phyloP scores from a whole-genome alignment of 768 basidiomycete species.

The Boletus sp. region DNA sequence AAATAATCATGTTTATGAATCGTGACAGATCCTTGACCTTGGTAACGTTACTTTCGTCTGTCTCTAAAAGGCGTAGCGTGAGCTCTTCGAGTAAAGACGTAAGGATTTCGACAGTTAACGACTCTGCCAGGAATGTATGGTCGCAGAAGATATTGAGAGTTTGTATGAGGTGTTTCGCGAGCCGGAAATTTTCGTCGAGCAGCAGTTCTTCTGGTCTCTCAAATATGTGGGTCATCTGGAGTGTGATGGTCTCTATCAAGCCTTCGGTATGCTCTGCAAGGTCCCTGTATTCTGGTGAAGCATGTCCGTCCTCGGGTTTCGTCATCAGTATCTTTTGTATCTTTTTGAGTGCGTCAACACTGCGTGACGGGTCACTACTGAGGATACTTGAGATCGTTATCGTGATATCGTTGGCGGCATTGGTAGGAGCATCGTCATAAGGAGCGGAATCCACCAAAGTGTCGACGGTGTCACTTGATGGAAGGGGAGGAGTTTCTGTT shows the following conservation, averaged over 20 bases:
- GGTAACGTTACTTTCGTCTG: constrained; percentile 80
- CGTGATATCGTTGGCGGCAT: constrained; percentile 58
- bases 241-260: constrained; percentile 84
- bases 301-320: constrained; percentile 69
- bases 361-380: constrained; percentile 79
- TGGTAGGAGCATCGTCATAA: constrained; percentile 18
- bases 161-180: constrained; percentile 97
- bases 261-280: constrained; percentile 78
- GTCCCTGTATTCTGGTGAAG: constrained; percentile 71
- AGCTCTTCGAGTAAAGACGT: constrained; percentile 89
- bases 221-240: constrained; percentile 91
- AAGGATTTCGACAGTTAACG: constrained; percentile 79
- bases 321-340: constrained; percentile 84
- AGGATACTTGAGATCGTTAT: constrained; percentile 86
- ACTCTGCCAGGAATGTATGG: constrained; percentile 82
- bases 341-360: constrained; percentile 92
- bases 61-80: constrained; percentile 87
- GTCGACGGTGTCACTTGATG: constrained; percentile 31
- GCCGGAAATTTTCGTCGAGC: constrained; percentile 79
- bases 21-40: constrained; percentile 91
- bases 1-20: constrained; percentile 98
- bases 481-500: constrained; percentile 14
- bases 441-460: constrained; percentile 33
- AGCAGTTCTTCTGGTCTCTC: constrained; percentile 74
- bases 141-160: constrained; percentile 95